Evolutionary conservation across 2,329 filamentous ascomycete species (phyloP), one percentile per base, ranked within the genome.

Genomic region (Niveomyces coronatus): DNA sequence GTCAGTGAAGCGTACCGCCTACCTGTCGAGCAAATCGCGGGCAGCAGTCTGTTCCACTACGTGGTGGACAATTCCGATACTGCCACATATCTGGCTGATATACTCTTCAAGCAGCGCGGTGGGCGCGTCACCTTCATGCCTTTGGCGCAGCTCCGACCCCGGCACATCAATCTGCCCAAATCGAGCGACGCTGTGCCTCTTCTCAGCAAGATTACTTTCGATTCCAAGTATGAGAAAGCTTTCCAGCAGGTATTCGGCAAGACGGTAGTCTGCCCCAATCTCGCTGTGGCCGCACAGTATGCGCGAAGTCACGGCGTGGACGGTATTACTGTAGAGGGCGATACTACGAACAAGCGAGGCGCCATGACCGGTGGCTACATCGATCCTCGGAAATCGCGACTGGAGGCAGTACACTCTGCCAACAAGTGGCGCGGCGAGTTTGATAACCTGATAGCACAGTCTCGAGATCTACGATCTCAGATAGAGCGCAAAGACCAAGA

Each of bases 221-320:
- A 95, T 36, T 53, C 70, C 2, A 69, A 65, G 44, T 95, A 81
- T 49, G 85, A 93, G 42, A 82, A 77, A 50, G 91, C 91, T 0
- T 91, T 98, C 57, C 79, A 85, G 53, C 88, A 95, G 55, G 86
- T 98, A 1, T 98, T 98, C 61, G 91, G 88, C 32, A 93, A 86
- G 59, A 91, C 86, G 0, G 86, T 98, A 37, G 82, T 98, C 40
- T 96, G 91, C 49, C 88, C 89, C 3, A 94, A 86, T 48, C 65
- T 98, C 45, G 76, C 84, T 34, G 76, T 94, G 42, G 91, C 88
- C 33, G 77, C 83, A 10, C 87, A 95, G 53, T 95, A 95, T 55
- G 85, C 91, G 16, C 78, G 89, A 52, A 94, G 84, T 50, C 89
- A 96, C 52, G 84, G 84, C 14, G 79, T 96, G 17, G 87, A 87